These are phyloP conservation scores for Begonia fuchsioides DNA, from an alignment of 306 rosid species.

Conservation along the genomic window DNA sequence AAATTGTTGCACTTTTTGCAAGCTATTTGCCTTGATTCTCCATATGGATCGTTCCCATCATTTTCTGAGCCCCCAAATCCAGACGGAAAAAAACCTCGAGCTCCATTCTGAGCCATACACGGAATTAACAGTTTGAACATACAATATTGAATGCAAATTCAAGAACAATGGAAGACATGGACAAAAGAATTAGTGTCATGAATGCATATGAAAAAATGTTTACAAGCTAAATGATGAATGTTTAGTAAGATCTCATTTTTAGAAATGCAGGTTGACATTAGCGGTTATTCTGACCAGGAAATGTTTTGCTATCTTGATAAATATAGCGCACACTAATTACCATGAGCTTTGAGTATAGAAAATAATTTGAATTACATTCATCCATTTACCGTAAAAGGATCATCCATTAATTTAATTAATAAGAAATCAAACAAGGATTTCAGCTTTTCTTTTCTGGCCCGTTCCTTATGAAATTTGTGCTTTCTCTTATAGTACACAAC, in stretches of 20 bases:
- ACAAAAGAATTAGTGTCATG: background rate
- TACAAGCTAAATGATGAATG: too few relatives aligned
- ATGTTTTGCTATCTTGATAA: too few relatives aligned
- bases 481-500: too few relatives aligned
- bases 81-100: constrained; percentile 50
- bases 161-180: background rate
- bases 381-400: too few relatives aligned
- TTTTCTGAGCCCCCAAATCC: constrained; percentile 49
- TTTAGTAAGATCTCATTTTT: too few relatives aligned
- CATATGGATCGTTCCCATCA: constrained; percentile 58
- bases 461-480: too few relatives aligned
- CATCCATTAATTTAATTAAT: too few relatives aligned
- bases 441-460: too few relatives aligned
- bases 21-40: constrained; percentile 65
- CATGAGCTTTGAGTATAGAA: background rate
- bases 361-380: background rate
- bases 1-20: constrained; percentile 78
- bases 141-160: background rate
- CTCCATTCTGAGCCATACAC: constrained; percentile 52
- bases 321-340: background rate
- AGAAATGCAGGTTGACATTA: too few relatives aligned
- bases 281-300: too few relatives aligned
- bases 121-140: constrained; percentile 25
- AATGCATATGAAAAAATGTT: too few relatives aligned
- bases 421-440: too few relatives aligned